A percentile compares a stretch with the other conserved stretches of the same genome.
Conservation (phyloP, 2,329 filamentous ascomycete genomes). For the Chaetothyriales sp. region DNA sequence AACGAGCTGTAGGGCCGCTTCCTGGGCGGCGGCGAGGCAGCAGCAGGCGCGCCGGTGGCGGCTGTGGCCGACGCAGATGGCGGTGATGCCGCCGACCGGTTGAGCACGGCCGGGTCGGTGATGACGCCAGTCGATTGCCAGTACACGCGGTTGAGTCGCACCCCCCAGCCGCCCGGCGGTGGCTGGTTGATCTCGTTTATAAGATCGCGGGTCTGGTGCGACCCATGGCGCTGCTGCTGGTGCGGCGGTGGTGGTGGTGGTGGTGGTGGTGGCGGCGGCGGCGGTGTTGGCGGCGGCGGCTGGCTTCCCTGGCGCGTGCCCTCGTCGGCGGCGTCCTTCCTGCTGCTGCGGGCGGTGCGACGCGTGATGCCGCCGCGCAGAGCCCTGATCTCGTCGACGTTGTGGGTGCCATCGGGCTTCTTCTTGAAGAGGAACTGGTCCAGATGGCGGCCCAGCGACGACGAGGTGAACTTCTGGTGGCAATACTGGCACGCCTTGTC, state of each 20-base stretch:
- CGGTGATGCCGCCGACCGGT: slow-evolving; percentile 20
- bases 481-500: slow-evolving; percentile 85
- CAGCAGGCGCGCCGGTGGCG: slow-evolving; percentile 17
- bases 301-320: slow-evolving; percentile 32
- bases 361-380: slow-evolving; percentile 75
- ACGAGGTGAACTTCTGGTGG: slow-evolving; percentile 79
- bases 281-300: slow-evolving; percentile 21
- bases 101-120: slow-evolving; percentile 52
- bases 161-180: slow-evolving; percentile 16
- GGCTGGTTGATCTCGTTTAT: slow-evolving; percentile 7
- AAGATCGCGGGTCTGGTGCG: slow-evolving; percentile 4
- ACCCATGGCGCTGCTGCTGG: slow-evolving; percentile 3
- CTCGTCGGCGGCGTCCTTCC: slow-evolving; percentile 42
- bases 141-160: slow-evolving; percentile 45
- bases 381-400: slow-evolving; percentile 77
- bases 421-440: slow-evolving; percentile 89
- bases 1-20: slow-evolving; percentile 16
- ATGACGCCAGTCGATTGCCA: slow-evolving; percentile 72
- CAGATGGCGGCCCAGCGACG: slow-evolving; percentile 80
- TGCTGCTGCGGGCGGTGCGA: slow-evolving; percentile 59
- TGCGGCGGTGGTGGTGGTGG: slow-evolving; percentile 23
- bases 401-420: slow-evolving; percentile 84
- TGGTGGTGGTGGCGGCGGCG: slow-evolving; percentile 24
- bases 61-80: slow-evolving; percentile 24
- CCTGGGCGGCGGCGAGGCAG: slow-evolving; percentile 16